Base-by-base conservation (phyloP, 2,329 filamentous ascomycete genomes). In the Arthrobotrys megalospora region DNA sequence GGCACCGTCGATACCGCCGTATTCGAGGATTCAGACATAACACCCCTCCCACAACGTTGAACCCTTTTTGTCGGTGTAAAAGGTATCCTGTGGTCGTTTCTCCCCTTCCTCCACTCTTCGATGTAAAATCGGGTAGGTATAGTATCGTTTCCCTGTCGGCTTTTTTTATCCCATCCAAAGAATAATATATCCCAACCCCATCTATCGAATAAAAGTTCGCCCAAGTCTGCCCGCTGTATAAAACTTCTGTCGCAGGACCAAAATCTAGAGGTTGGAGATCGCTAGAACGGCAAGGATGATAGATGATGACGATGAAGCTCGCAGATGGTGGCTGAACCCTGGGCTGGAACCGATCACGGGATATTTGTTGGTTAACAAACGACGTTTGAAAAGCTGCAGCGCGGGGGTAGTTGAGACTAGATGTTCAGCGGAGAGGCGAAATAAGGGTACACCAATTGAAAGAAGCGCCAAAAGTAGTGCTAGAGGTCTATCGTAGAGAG, bases 1-100 rank as follows among this genome's bases (percentile, higher is more conserved):
- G 16, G 45, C 62, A n/a, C 48, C 62, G 62, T 52, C 45, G 62
- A 50, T 52, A 52, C 45, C 41, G 62, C 52, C 43, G 55, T 60
- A 60, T 43, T 60, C 55, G 62, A 48, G 48, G 62, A 66, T 52
- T 50, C 48, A 24, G 62, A 66, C 62, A 52, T 66, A 60, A 60
- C 52, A 32, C n/a, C 52, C 21, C 52, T 21, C 14, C 48, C 12
- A n/a, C 12, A 8, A 16, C 34, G 19, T 34, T 11, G 28, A 36
- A 36, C 28, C 24, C 14, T 53, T 4, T 11, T 34, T 16, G 11
- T 45, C 41, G 36, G 19, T 24, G 6, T 14, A 24, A 62, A 32
- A 32, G 34, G 34, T 62, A 16, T 19, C n/a, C 11, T 21, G 45
- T 21, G 11, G 16, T 34, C 21, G 1, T 21, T 11, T 3, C 16